A percentile compares a stretch with the other conserved stretches of the same genome.
Conservation (phyloP, 192 early-diverging fungal genomes). For the Spizellomyces sp. region DNA sequence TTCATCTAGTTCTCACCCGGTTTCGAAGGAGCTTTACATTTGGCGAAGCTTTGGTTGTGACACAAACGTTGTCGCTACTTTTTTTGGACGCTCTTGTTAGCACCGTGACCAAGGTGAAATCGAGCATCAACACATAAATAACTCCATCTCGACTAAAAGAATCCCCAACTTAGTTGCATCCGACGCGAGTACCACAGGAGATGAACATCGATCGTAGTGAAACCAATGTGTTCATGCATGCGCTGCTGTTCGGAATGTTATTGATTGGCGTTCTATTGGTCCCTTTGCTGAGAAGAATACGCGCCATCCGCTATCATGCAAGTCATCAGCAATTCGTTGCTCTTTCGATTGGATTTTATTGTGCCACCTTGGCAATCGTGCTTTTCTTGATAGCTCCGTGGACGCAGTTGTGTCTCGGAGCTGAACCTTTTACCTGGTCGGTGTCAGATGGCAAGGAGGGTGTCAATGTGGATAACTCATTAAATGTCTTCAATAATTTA, state of each 20-base stretch:
- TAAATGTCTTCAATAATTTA: too few relatives aligned
- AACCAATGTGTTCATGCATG: constrained; percentile 56
- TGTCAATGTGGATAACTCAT: too few relatives aligned
- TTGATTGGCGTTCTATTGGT: constrained; percentile 59
- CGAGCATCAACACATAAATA: background rate
- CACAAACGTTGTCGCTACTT: too few relatives aligned
- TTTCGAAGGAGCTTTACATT: too few relatives aligned
- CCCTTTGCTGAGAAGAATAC: constrained; percentile 50
- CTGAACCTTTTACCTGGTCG: constrained; percentile 74
- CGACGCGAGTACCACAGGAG: too few relatives aligned
- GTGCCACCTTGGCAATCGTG: constrained; percentile 46
- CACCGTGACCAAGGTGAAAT: background rate
- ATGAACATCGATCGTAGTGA: constrained; percentile 22
- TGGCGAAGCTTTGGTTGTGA: too few relatives aligned
- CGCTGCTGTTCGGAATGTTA: constrained; percentile 70
- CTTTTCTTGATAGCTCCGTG: constrained; percentile 59
- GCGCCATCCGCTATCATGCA: constrained; percentile 35
- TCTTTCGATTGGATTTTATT: constrained; percentile 35
- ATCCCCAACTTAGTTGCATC: constrained; percentile 3
- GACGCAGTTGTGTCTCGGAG: constrained; percentile 45
- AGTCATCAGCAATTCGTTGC: background rate
- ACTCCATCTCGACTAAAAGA: background rate
- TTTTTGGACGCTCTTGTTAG: background rate
- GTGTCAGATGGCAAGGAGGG: background rate
- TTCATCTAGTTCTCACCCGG: too few relatives aligned